phyloP scores from a whole-genome alignment of 495 filamentous ascomycete genomes.

The Physcia stellaris region DNA sequence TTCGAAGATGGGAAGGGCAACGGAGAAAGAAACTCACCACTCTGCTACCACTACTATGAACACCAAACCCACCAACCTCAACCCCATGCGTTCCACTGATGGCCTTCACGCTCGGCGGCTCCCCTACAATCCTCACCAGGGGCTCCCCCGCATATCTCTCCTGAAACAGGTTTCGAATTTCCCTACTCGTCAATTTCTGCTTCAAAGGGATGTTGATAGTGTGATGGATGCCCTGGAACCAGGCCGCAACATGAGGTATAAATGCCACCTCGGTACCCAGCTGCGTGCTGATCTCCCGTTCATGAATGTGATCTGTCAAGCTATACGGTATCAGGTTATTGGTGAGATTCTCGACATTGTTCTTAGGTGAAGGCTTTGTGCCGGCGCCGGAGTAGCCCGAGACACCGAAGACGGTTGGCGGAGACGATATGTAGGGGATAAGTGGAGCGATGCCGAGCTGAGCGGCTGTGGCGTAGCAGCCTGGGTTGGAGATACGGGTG shows the following conservation, averaged over 20 bases:
- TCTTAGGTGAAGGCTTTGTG: constrained; percentile 91
- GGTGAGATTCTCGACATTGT: constrained; percentile 75
- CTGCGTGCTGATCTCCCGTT: constrained; percentile 74
- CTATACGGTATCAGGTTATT: constrained; percentile 90
- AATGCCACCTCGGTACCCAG: constrained; percentile 71
- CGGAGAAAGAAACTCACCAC: no score
- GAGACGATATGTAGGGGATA: constrained; percentile 59
- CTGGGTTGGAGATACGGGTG: constrained; percentile 83
- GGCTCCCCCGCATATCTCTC: constrained; percentile 92
- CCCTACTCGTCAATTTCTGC: constrained; percentile 71
- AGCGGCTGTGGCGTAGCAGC: constrained; percentile 94
- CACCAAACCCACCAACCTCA: constrained; percentile 85
- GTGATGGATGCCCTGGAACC: constrained; percentile 96
- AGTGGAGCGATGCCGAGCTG: constrained; percentile 84
- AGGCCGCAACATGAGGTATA: constrained; percentile 86
- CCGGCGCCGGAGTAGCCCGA: constrained; percentile 94
- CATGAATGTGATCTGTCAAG: constrained; percentile 91
- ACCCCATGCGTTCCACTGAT: constrained; percentile 86
- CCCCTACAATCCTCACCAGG: constrained; percentile 82
- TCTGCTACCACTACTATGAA: constrained; percentile 74
- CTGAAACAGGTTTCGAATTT: constrained; percentile 90
- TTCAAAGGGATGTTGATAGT: constrained; percentile 81
- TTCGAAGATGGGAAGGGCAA: no score
- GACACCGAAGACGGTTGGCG: constrained; percentile 83
- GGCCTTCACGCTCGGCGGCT: constrained; percentile 74